phyloP scores from a whole-genome alignment of 495 filamentous ascomycete species.

The Lophiotrema nucula region DNA sequence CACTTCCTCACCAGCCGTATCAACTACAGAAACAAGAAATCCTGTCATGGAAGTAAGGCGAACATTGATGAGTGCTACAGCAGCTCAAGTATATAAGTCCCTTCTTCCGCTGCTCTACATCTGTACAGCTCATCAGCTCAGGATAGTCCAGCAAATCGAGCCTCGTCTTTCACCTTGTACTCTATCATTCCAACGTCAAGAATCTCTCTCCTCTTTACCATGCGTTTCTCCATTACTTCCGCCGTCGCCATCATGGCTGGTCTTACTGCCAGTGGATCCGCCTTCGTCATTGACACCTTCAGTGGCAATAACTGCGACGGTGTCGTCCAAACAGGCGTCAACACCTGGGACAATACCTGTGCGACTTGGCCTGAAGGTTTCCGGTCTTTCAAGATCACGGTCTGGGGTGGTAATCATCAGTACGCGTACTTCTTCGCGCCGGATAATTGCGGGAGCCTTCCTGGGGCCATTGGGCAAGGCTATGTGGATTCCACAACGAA shows the following conservation, averaged over 20 bases:
- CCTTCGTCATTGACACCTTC: conserved; percentile 5
- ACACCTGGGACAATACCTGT: conserved; percentile 12
- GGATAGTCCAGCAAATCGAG: not conserved
- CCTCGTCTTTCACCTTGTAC: not conserved
- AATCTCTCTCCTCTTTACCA: not conserved
- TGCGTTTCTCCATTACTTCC: conserved; percentile 1
- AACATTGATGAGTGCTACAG: not conserved
- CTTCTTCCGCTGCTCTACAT: not conserved
- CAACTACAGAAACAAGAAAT: not conserved
- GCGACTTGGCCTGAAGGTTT: conserved; percentile 1
- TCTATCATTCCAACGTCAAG: not conserved
- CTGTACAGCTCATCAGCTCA: not conserved
- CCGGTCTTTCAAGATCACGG: not conserved
- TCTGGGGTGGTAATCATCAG: conserved; percentile 1
- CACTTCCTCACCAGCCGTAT: not conserved
- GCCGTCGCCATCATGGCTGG: not conserved
- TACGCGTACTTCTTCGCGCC: conserved; percentile 6
- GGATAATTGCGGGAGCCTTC: conserved; percentile 4
- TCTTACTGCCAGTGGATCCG: not conserved
- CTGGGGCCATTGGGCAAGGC: not conserved
- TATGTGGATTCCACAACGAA: not conserved
- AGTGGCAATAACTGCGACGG: not conserved
- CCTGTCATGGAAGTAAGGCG: not conserved
- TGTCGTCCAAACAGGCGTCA: not conserved
- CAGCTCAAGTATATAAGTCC: not conserved